These are phyloP conservation scores for Proliferodiscus dingleyae DNA, from an alignment of 2,329 filamentous ascomycete species.

Conservation along the genomic window DNA sequence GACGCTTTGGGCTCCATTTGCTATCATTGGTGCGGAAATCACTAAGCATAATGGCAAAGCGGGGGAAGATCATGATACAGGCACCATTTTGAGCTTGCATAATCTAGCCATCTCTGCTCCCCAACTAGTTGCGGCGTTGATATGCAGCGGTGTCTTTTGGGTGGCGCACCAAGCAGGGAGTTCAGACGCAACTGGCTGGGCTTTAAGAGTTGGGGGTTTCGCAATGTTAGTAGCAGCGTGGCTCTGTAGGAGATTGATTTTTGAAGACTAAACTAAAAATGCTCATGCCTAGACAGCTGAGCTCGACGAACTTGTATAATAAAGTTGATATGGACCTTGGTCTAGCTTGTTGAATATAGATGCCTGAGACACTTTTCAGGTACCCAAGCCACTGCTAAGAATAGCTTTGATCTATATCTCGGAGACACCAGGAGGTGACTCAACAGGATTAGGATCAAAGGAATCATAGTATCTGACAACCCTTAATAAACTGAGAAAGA, in stretches of 20 bases:
- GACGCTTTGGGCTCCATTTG: slow-evolving; percentile 31
- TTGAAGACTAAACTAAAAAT: too few relatives aligned
- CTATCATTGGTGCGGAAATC: slow-evolving; percentile 26
- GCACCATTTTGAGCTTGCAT: slow-evolving; percentile 10
- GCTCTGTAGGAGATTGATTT: neutral
- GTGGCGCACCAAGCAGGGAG: neutral
- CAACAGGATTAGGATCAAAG: too few relatives aligned
- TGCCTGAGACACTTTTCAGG: too few relatives aligned
- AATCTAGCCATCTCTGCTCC: slow-evolving; percentile 15
- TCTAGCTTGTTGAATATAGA: too few relatives aligned
- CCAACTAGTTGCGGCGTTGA: slow-evolving; percentile 11
- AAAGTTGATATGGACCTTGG: too few relatives aligned
- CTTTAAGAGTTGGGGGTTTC: slow-evolving; percentile 7
- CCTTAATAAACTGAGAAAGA: too few relatives aligned
- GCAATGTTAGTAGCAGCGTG: slow-evolving; percentile 5
- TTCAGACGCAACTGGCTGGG: slow-evolving; percentile 4
- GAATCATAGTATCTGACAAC: too few relatives aligned
- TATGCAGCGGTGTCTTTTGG: slow-evolving; percentile 9
- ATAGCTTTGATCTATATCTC: too few relatives aligned
- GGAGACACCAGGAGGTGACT: too few relatives aligned
- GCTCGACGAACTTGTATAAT: too few relatives aligned
- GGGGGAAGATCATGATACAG: slow-evolving; percentile 7
- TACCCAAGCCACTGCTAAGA: too few relatives aligned
- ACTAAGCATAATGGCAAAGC: neutral
- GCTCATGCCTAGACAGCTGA: too few relatives aligned